A percentile compares a stretch with the other conserved stretches of the same genome.
phyloP scores from a whole-genome alignment of 805 yeast genomes.

The Saturnispora quitensis region DNA sequence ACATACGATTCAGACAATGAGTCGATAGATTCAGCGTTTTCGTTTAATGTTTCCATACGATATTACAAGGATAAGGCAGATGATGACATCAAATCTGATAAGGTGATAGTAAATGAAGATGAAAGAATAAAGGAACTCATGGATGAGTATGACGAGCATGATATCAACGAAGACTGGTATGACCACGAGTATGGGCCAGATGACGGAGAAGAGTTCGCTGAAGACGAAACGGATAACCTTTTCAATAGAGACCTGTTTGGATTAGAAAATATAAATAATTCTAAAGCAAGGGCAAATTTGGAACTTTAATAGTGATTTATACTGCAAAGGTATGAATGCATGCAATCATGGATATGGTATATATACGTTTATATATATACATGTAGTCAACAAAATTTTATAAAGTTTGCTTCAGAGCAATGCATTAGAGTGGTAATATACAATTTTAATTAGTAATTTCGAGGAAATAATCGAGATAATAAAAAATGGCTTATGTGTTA shows the following conservation, averaged over 20 bases:
- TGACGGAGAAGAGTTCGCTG: slow-evolving; percentile 9
- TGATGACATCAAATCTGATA: background rate
- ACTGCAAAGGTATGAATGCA: background rate
- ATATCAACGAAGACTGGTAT: slow-evolving; percentile 1
- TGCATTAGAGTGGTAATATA: background rate
- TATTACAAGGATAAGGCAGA: slow-evolving; percentile 5
- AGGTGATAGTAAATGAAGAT: background rate
- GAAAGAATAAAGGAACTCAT: slow-evolving; percentile 9
- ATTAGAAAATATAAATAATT: slow-evolving; percentile 17
- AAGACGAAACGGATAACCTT: slow-evolving; percentile 31
- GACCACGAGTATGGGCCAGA: slow-evolving; percentile 5
- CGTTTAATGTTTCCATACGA: slow-evolving; percentile 5
- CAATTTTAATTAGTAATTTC: background rate
- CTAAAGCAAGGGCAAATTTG: slow-evolving; percentile 37
- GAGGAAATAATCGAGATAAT: no score
- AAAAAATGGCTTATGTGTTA: no score
- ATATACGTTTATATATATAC: background rate
- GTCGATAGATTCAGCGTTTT: background rate
- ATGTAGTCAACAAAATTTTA: background rate
- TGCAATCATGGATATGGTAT: background rate
- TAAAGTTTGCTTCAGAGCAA: background rate
- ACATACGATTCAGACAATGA: background rate
- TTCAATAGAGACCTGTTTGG: slow-evolving; percentile 31
- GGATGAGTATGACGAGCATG: slow-evolving; percentile 6
- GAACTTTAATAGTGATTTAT: slow-evolving; percentile 14